Evolutionary conservation across 768 basidiomycete species (phyloP), one percentile per base, ranked within the genome.

Genomic region (Lactarius pseudohatsudake): DNA sequence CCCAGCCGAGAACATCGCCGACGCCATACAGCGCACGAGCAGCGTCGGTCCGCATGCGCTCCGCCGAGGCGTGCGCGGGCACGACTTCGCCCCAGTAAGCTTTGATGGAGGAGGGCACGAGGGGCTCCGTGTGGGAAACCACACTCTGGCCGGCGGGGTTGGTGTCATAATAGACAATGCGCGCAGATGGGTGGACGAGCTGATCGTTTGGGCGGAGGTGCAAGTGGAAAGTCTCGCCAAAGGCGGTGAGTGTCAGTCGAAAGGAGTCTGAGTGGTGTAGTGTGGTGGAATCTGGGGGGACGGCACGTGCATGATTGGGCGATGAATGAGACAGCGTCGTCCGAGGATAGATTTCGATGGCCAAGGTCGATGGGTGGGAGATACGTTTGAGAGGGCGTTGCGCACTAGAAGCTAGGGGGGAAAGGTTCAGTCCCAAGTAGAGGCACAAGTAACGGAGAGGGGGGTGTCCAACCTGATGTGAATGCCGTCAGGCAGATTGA

Each of bases 51-150:
- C 84, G 81, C 81, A 89, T 78, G 47, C 88, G 84, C 20, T 76
- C 76, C 4, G 76, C 75, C 7, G 88, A 84, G 63, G 82, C 76
- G 38, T 82, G 74, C n/a, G 80, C 78, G 62, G 83, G 79, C 61
- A 94, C 80, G 47, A 94, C 91, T 68, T 91, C 89, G 13, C 92
- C 92, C 76, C 82, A 81, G 75, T 89, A 94, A 20, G 86, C 88
- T 72, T 81, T 83, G 58, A 91, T 85, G 30, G 81, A 79, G 68
- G 87, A 83, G 10, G 84, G 83, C 18, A 86, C 76, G n/a, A 92
- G 79, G 38, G 89, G 88, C 59, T 82, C 81, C 1, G 85, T 84
- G 70, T 81, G 82, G 4, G 82, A 76, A 38, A 86, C 71, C 22
- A 82, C 78, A 34, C 83, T 77, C 47, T 75, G 72, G 36, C 89